Base-by-base conservation (phyloP, 768 basidiomycete genomes). In the Strobilomyces confusus region DNA sequence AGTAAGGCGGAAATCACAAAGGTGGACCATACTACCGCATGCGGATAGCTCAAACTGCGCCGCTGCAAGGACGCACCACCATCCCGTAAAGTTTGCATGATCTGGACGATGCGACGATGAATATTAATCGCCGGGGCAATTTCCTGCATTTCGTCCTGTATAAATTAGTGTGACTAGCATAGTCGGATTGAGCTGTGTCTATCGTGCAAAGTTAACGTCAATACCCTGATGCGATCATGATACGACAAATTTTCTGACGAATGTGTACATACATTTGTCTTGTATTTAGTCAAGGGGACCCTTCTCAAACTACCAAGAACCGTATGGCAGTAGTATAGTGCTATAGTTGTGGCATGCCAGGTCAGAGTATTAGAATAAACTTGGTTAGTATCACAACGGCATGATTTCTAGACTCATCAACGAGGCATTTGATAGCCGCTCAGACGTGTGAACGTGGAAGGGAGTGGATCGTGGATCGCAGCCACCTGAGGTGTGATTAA, bases 1-100 rank as follows among this genome's bases (percentile, higher is more conserved):
- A 29, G 22, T 23, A 48, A 48, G 30, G 58, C 54, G 36, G 57
- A 44, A 34, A 49, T 51, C 37, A 11, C 48, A 42, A 8, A 47
- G 3, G 12, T 11, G 25, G 22, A n/a, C 44, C 17, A 42, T 12
- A 1, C 17, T 30, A 40, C 46, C 17, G 22, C 38, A 44, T 42
- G 49, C 4, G 32, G 44, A 41, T 41, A 19, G 11, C 38, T 32
- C 38, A 44, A 47, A 30, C 42, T 23, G 29, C 5, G 1, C 19
- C 2, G 1, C 30, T 34, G 36, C n/a, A 25, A 48, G 23, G 32
- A 41, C 23, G 9, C 12, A 19, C 15, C 40, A 25, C 25, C 17
- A 29, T 33, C 12, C n/a, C 38, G 19, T 29, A 34, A 2, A 15
- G 23, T 15, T 15, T 22, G 22, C 14, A 6, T 25, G 41, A 25